Evolutionary conservation across 2,329 filamentous ascomycete genomes (phyloP).

Genomic region (Diaporthe caulivora): DNA sequence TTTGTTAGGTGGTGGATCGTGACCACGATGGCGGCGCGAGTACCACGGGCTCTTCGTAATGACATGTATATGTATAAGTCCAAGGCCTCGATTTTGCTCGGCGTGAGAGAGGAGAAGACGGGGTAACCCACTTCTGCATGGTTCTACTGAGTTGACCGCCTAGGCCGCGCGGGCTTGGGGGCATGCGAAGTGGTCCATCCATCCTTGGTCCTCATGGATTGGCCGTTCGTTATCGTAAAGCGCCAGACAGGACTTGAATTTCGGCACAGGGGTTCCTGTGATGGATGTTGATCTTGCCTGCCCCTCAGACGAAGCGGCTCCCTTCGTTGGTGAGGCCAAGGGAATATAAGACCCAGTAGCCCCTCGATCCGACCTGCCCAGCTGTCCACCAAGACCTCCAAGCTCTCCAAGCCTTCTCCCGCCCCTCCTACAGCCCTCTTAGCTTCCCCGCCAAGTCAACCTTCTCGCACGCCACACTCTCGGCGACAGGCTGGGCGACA

Average conservation of each 20-base stretch:
- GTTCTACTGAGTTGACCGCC: neutral
- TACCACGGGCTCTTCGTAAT: neutral
- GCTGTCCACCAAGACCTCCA: slow-evolving; percentile 15
- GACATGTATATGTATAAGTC: slow-evolving; percentile 10
- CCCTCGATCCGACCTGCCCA: slow-evolving; percentile 9
- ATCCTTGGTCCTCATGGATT: slow-evolving; percentile 11
- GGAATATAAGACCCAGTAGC: slow-evolving; percentile 12
- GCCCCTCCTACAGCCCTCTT: slow-evolving; percentile 17
- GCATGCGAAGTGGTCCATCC: slow-evolving; percentile 12
- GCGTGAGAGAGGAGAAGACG: neutral
- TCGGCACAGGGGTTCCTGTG: neutral
- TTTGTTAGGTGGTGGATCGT: neutral
- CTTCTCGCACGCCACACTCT: slow-evolving; percentile 14
- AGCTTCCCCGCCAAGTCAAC: neutral
- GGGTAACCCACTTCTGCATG: neutral
- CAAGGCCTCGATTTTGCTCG: slow-evolving; percentile 12
- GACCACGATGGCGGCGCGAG: neutral
- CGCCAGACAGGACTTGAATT: neutral
- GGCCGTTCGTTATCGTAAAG: neutral
- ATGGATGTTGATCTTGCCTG: neutral
- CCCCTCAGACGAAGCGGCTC: neutral
- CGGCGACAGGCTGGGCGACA: slow-evolving; percentile 26
- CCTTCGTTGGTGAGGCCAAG: neutral
- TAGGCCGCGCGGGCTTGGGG: neutral
- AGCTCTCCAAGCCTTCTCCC: slow-evolving; percentile 22